Evolutionary conservation across 2,329 filamentous ascomycete genomes (phyloP).

Genomic region (Aspergillus hiratsukae): DNA sequence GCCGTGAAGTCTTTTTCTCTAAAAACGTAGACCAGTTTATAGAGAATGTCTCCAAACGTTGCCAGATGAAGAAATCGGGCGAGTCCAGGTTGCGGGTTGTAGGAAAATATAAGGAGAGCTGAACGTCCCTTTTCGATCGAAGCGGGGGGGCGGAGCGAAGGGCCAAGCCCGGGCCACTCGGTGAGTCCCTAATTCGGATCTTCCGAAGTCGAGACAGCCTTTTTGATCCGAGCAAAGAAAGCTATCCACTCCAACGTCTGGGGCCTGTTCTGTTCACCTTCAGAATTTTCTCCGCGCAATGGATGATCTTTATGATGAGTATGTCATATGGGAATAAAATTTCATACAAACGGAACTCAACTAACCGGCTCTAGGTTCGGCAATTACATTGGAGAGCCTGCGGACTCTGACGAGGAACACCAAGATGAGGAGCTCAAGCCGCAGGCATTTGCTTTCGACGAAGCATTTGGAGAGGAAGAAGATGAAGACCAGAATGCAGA

Average conservation of each 20-base stretch:
- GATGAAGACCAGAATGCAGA: constrained; percentile 59
- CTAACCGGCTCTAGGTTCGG: constrained; percentile 64
- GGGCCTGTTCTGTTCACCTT: constrained; percentile 7
- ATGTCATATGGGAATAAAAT: constrained; percentile 17
- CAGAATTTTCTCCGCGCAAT: constrained; percentile 46
- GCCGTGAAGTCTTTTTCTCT: not conserved
- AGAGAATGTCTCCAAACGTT: not conserved
- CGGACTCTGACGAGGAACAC: constrained; percentile 81
- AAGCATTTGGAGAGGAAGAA: constrained; percentile 60
- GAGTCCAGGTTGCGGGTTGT: not conserved
- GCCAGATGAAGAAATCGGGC: not conserved
- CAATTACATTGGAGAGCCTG: constrained; percentile 95
- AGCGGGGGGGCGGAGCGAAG: not conserved
- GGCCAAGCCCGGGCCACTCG: constrained; percentile 6
- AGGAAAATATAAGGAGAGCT: not conserved
- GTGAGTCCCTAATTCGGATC: not conserved
- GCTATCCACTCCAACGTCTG: constrained; percentile 6
- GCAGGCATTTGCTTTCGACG: constrained; percentile 74
- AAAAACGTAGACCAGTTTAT: not conserved
- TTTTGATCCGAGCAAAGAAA: constrained; percentile 11
- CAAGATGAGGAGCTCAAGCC: constrained; percentile 68
- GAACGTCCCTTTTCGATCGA: not conserved
- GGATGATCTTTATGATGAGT: constrained; percentile 99
- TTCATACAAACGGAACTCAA: not conserved
- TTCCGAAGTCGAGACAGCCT: not conserved